These are phyloP conservation scores for Apostasia shenzhenica DNA, from an alignment of 106 monocot genomes.

Conservation along the genomic window DNA sequence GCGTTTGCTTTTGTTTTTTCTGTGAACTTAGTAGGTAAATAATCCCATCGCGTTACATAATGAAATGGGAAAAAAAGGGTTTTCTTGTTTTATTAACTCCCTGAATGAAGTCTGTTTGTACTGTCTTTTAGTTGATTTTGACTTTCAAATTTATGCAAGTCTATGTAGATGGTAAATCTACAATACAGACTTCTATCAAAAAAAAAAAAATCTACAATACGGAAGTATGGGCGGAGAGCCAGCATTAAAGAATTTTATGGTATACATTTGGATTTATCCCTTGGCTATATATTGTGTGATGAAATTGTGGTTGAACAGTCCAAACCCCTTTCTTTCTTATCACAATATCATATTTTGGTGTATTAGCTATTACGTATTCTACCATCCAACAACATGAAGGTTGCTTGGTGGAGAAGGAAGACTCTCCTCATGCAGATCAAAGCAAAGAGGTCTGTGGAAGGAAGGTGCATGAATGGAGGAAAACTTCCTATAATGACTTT, in stretches of 20 bases:
- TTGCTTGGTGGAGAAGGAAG: conserved; percentile 32
- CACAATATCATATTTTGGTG: not conserved
- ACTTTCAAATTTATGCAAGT: conserved; percentile 28
- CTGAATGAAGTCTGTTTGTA: too few relatives aligned
- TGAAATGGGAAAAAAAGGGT: too few relatives aligned
- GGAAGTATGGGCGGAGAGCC: conserved; percentile 63
- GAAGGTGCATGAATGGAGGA: conserved; percentile 36
- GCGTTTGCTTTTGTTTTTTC: not conserved
- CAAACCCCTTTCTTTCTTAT: not conserved
- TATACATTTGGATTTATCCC: conserved; percentile 5
- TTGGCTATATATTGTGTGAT: not conserved
- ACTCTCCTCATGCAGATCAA: conserved; percentile 18
- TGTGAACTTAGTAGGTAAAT: not conserved
- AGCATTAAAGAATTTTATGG: conserved; percentile 81
- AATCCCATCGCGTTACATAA: not conserved
- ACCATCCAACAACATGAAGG: conserved; percentile 72
- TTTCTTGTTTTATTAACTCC: too few relatives aligned
- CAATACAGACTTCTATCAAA: not conserved
- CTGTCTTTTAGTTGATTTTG: too few relatives aligned
- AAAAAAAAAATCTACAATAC: conserved; percentile 1
- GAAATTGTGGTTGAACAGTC: not conserved
- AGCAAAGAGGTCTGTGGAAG: conserved; percentile 26
- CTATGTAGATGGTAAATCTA: conserved; percentile 49
- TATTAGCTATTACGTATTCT: conserved; percentile 72
- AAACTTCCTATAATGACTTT: conserved; percentile 31